A percentile compares a stretch with the other conserved stretches of the same genome.
These are phyloP conservation scores for Yarrowia sp. DNA, from an alignment of 805 yeast species.

Conservation along the genomic window DNA sequence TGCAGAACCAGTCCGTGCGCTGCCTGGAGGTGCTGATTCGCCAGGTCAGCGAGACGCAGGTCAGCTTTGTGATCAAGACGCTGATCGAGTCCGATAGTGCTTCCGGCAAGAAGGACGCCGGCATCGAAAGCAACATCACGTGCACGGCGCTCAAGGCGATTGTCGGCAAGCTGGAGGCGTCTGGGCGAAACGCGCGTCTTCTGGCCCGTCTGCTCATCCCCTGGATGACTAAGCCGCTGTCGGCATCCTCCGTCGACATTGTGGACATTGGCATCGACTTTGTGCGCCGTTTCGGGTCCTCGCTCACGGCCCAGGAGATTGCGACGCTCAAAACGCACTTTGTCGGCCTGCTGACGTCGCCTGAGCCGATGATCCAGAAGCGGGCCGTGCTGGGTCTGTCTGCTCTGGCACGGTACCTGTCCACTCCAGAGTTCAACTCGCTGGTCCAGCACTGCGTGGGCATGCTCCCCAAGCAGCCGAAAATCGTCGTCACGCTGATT, in stretches of 20 bases:
- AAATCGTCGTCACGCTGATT: slow-evolving; percentile 23
- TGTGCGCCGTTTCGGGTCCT: slow-evolving; percentile 49
- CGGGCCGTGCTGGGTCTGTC: slow-evolving; percentile 52
- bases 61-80: slow-evolving; percentile 19
- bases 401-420: slow-evolving; percentile 39
- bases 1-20: slow-evolving; percentile 69
- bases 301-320: slow-evolving; percentile 43
- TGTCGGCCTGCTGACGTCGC: slow-evolving; percentile 41
- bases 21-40: slow-evolving; percentile 47
- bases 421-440: slow-evolving; percentile 20
- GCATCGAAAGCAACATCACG: slow-evolving; percentile 27
- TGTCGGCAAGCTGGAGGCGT: slow-evolving; percentile 33
- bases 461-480: neutral
- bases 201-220: slow-evolving; percentile 36
- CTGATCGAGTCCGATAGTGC: slow-evolving; percentile 28
- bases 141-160: slow-evolving; percentile 40
- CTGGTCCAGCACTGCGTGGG: neutral
- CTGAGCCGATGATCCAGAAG: slow-evolving; percentile 48
- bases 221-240: slow-evolving; percentile 22
- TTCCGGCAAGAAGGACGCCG: neutral
- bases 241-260: slow-evolving; percentile 47
- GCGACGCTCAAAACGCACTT: slow-evolving; percentile 36
- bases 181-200: slow-evolving; percentile 32
- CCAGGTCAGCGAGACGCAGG: slow-evolving; percentile 28
- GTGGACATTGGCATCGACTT: slow-evolving; percentile 62